phyloP scores from a whole-genome alignment of 2,329 filamentous ascomycete genomes.

The Epicoccum sorghinum region DNA sequence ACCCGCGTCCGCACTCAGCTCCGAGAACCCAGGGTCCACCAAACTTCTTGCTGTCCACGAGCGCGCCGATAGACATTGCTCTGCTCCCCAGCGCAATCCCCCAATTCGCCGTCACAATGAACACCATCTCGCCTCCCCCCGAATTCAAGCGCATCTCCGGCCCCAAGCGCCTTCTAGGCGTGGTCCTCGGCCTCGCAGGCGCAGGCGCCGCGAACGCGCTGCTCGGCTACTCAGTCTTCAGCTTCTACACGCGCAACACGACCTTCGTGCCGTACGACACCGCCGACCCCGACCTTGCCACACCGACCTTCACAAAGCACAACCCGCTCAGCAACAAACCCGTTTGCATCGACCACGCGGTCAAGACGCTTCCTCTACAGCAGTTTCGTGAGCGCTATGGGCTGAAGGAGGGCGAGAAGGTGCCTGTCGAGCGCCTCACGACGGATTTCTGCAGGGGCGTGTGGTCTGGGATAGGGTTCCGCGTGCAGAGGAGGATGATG shows the following conservation, averaged over 20 bases:
- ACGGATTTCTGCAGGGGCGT: constrained; percentile 48
- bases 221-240: constrained; percentile 44
- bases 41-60: constrained; percentile 13
- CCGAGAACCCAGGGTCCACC: neutral
- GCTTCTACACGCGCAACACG: constrained; percentile 44
- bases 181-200: constrained; percentile 41
- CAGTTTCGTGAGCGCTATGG: constrained; percentile 37
- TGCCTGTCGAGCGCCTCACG: constrained; percentile 41
- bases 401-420: constrained; percentile 13
- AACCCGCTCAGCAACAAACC: constrained; percentile 46
- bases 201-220: constrained; percentile 37
- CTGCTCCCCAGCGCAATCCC: neutral
- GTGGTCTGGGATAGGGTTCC: constrained; percentile 46
- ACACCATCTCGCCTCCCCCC: constrained; percentile 44
- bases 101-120: constrained; percentile 27
- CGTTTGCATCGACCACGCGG: constrained; percentile 45
- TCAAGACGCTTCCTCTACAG: constrained; percentile 44
- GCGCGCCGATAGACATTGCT: neutral
- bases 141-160: constrained; percentile 38
- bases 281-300: constrained; percentile 33
- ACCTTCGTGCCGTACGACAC: constrained; percentile 46
- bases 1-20: constrained; percentile 10
- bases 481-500: constrained; percentile 43
- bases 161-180: constrained; percentile 37
- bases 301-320: constrained; percentile 29